A percentile compares a stretch with the other conserved stretches of the same genome.
These are phyloP conservation scores for Plasmodium billcollinsi DNA, from an alignment of 169 alveolate species.

Conservation along the genomic window DNA sequence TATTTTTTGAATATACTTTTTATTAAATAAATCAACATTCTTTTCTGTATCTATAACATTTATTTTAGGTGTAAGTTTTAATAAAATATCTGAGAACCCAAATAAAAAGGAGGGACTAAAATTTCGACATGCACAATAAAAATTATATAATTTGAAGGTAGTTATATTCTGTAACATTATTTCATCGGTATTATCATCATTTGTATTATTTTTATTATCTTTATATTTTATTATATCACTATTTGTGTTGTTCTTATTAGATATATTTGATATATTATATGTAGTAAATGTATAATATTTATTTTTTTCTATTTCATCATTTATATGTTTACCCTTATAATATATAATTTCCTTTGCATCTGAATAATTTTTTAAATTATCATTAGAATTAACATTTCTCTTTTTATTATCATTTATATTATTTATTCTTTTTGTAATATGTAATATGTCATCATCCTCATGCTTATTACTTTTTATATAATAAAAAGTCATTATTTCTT, in stretches of 20 bases:
- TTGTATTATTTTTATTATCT: neutral
- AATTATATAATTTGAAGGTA: conserved; percentile 34
- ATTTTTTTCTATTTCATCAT: neutral
- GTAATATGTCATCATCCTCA: too few relatives aligned
- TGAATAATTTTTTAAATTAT: too few relatives aligned
- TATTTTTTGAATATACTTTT: conserved; percentile 18
- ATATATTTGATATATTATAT: too few relatives aligned
- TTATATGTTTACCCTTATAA: too few relatives aligned
- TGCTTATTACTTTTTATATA: neutral
- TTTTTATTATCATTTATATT: neutral
- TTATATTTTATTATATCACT: neutral
- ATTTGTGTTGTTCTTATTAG: too few relatives aligned
- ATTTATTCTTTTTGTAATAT: too few relatives aligned
- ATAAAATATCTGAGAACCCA: conserved; percentile 22
- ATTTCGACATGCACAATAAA: conserved; percentile 62
- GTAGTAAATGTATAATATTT: neutral
- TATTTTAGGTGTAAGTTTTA: conserved; percentile 48
- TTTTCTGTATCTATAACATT: conserved; percentile 30
- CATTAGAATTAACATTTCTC: too few relatives aligned
- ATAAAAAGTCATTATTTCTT: conserved; percentile 32
- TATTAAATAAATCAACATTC: conserved; percentile 25
- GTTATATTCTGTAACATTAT: conserved; percentile 16
- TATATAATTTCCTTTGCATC: too few relatives aligned
- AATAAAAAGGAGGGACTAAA: conserved; percentile 59
- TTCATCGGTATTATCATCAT: neutral